Percentiles rank a stretch among this genome's conserved stretches.
Conservation (phyloP, 495 filamentous ascomycete genomes). For the Neurospora sp. region DNA sequence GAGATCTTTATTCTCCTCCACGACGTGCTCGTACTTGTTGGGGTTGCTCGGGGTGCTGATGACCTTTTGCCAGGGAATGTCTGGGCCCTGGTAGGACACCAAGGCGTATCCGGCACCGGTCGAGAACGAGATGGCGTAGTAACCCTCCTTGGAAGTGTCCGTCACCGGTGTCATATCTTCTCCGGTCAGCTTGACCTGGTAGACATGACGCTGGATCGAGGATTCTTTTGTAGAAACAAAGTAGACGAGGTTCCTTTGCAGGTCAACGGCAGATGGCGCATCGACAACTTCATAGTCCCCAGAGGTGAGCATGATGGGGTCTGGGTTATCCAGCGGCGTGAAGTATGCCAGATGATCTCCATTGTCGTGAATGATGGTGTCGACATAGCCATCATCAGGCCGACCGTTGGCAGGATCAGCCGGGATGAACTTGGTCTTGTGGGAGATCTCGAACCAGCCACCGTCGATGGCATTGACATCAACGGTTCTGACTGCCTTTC, state of each 20-base stretch:
- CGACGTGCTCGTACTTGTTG: conserved; percentile 49
- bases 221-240: conserved; percentile 81
- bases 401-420: conserved; percentile 71
- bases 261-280: conserved; percentile 80
- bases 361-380: conserved; percentile 78
- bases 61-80: conserved; percentile 86
- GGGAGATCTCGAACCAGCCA: conserved; percentile 93
- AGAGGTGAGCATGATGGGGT: conserved; percentile 75
- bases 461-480: conserved; percentile 79
- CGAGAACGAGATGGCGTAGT: conserved; percentile 80
- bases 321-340: conserved; percentile 71
- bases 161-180: conserved; percentile 63
- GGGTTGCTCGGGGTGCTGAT: conserved; percentile 68
- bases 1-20: conserved; percentile 70
- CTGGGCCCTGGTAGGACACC: conserved; percentile 72
- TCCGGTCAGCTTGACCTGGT: conserved; percentile 73
- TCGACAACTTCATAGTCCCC: conserved; percentile 90
- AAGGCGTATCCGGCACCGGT: conserved; percentile 69
- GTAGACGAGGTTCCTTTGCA: conserved; percentile 77
- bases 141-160: conserved; percentile 68
- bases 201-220: conserved; percentile 82
- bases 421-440: conserved; percentile 78
- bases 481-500: conserved; percentile 64
- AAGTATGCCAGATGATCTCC: conserved; percentile 93
- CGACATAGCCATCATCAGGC: conserved; percentile 78